Base-by-base conservation (phyloP, 2,329 filamentous ascomycete species). In the Passalora sequoiae region DNA sequence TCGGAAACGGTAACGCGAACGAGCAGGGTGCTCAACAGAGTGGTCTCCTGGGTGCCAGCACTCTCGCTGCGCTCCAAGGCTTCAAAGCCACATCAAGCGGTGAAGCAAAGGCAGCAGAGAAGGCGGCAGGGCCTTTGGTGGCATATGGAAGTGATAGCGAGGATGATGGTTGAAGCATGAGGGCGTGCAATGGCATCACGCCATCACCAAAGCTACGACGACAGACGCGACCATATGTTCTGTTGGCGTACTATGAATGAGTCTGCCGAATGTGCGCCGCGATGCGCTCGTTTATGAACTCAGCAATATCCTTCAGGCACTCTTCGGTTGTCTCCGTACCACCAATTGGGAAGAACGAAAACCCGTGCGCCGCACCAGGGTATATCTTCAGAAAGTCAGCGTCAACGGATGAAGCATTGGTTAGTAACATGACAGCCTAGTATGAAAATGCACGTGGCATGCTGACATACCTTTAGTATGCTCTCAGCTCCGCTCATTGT, bases 91-190 rank as follows among this genome's bases (percentile, higher is more conserved):
- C 66, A 25, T 32, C 44, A n/a, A 38, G 40, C 55, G 54, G 63
- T 69, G 75, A 42, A 72, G 74, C 75, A 6, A 62, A 68, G 27
- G 66, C 72, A 35, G 72, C 80, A 40, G 66, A 75, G 7, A 68
- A 75, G 20, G 68, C 78, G 20, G 66, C 77, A 13, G 87, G 86
- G 1, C 85, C 88, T 5, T 69, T 97, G 53, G 92, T 96, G 15
- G 85, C 77, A 19, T 98, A 98, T 60, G 89, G 82, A 43, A 96
- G 87, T 64, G 89, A 94, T 66, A 86, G 89, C 61, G 89, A 95
- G 48, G 84, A 77, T 53, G 78, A 83, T 16, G 19, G 24, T 13
- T 36, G 12, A 36, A 24, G 8, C 8, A n/a, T 38, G 38, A 38
- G 19, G 6, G 20, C 0, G 3, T 6, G 15, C 17, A 4, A 13